phyloP scores from a whole-genome alignment of 2,329 filamentous ascomycete genomes.

The Fusarium sp. region DNA sequence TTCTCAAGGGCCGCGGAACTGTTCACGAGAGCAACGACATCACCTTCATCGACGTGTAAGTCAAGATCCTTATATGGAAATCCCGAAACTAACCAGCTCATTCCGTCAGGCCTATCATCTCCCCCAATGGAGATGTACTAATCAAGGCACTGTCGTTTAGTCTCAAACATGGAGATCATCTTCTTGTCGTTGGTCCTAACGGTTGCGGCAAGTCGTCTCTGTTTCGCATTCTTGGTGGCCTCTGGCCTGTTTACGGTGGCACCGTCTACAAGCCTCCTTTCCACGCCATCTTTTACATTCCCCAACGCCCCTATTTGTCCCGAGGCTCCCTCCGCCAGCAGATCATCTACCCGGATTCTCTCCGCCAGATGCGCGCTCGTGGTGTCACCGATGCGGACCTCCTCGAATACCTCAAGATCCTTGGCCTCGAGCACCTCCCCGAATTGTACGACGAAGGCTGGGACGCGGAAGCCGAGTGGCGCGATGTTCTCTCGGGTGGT shows the following conservation, averaged over 20 bases:
- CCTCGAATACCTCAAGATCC: conserved; percentile 76
- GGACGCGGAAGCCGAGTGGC: conserved; percentile 97
- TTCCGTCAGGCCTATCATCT: conserved; percentile 79
- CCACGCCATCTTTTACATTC: conserved; percentile 97
- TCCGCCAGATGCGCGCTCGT: conserved; percentile 87
- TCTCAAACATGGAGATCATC: conserved; percentile 86
- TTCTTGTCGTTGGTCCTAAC: conserved; percentile 95
- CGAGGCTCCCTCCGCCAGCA: conserved; percentile 94
- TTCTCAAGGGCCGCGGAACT: conserved; percentile 83
- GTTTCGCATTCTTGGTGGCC: conserved; percentile 93
- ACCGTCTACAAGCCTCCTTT: conserved; percentile 91
- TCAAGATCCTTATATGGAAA: conserved; percentile 25
- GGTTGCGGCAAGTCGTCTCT: conserved; percentile 96
- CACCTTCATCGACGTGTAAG: conserved; percentile 82
- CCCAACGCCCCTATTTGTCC: conserved; percentile 92
- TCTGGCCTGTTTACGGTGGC: conserved; percentile 98
- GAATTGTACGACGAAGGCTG: conserved; percentile 81
- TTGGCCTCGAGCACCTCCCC: conserved; percentile 86
- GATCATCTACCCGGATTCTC: conserved; percentile 92
- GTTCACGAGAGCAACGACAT: conserved; percentile 87
- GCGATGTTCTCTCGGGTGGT: conserved; percentile 90
- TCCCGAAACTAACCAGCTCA: conserved; percentile 31
- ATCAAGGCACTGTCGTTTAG: conserved; percentile 87
- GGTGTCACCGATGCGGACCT: conserved; percentile 86
- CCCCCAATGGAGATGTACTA: conserved; percentile 93